Conservation (phyloP, 257 asterid species). For the Nicotiana obtusifolia region DNA sequence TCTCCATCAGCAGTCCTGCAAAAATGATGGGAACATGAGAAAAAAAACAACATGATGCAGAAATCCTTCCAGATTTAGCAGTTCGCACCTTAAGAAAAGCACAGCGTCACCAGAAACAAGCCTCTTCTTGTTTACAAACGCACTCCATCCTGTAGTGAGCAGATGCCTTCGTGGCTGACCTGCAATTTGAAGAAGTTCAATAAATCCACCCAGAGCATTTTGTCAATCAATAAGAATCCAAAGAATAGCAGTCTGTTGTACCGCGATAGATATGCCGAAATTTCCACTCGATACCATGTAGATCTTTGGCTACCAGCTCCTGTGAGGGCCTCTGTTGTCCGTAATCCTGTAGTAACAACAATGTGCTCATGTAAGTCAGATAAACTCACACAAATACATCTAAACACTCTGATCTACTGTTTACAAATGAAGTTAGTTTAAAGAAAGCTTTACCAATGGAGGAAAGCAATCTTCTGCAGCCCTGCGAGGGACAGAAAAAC, state of each 20-base stretch:
- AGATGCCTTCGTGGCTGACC: slow-evolving; percentile 99
- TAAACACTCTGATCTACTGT: background rate
- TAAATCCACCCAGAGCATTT: background rate
- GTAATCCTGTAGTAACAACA: slow-evolving; percentile 50
- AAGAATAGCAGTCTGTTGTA: slow-evolving; percentile 12
- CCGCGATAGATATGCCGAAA: slow-evolving; percentile 96
- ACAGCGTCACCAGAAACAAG: slow-evolving; percentile 95
- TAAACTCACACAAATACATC: background rate
- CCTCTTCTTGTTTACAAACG: slow-evolving; percentile 91
- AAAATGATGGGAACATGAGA: slow-evolving; percentile 5
- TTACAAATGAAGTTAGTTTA: background rate
- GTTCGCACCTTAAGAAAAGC: slow-evolving; percentile 71
- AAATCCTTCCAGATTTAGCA: background rate
- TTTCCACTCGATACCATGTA: slow-evolving; percentile 88
- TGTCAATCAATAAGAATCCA: background rate
- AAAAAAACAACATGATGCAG: background rate
- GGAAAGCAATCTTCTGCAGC: slow-evolving; percentile 99
- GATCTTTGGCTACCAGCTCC: slow-evolving; percentile 92
- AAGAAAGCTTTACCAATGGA: slow-evolving; percentile 53
- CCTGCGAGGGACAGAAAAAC: slow-evolving; percentile 97
- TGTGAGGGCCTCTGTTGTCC: slow-evolving; percentile 94
- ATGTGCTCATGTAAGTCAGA: background rate
- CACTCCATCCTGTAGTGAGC: slow-evolving; percentile 99
- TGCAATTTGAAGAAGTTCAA: slow-evolving; percentile 21
- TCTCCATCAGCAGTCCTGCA: slow-evolving; percentile 94